Conservation (phyloP, 2,329 filamentous ascomycete species). For the Fusarium foetens region DNA sequence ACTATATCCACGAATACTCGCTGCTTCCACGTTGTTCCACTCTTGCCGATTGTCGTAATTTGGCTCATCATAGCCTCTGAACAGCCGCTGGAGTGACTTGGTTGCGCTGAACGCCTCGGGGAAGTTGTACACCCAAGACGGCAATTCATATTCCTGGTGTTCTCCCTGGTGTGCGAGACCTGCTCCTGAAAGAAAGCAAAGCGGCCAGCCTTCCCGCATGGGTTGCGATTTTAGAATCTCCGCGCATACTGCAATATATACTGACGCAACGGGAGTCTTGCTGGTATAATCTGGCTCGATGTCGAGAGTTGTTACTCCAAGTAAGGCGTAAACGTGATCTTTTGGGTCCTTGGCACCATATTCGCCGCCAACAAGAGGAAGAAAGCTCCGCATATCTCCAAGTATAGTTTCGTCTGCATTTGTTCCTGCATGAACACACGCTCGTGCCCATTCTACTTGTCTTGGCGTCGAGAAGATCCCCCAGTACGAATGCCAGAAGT, state of each 20-base stretch:
- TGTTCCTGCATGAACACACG: fast-evolving
- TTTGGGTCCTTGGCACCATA: neutral
- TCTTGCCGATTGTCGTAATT: neutral
- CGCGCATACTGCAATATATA: neutral
- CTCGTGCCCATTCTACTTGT: neutral
- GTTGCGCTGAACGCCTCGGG: fast-evolving
- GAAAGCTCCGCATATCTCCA: fast-evolving
- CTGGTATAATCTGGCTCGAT: slow-evolving; percentile 2
- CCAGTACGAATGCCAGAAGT: neutral
- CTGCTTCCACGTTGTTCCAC: neutral
- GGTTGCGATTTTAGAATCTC: neutral
- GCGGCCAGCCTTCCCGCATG: neutral
- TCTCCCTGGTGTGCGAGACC: neutral
- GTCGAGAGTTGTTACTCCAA: neutral
- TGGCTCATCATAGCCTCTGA: neutral
- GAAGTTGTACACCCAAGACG: slow-evolving; percentile 8
- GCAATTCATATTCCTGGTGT: neutral
- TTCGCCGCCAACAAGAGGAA: neutral
- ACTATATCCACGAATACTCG: neutral
- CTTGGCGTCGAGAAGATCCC: neutral
- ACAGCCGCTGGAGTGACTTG: neutral
- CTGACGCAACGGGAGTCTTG: neutral
- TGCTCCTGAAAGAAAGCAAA: neutral
- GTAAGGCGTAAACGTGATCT: slow-evolving; percentile 4
- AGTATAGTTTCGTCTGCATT: fast-evolving